Base-by-base conservation (phyloP, 2,329 filamentous ascomycete genomes). In the Aureobasidium zeae region DNA sequence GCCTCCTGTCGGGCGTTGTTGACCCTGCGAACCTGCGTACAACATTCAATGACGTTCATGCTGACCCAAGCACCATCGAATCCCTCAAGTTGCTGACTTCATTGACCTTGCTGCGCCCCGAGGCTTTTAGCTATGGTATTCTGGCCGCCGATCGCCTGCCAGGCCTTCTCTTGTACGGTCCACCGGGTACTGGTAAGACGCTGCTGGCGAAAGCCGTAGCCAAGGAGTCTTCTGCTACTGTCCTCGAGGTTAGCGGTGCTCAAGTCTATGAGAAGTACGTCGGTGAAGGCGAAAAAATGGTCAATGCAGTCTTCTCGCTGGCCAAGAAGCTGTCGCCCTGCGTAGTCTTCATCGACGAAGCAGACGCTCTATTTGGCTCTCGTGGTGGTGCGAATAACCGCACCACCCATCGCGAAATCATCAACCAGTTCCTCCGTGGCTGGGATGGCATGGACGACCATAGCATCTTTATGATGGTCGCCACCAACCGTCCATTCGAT, bases 261-360 rank as follows among this genome's bases (percentile, higher is more conserved):
- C 86, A 86, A 52, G 84, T 98, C 53, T 93, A 94, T 62, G 86
- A 95, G 60, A 96, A 93, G 76, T 96, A 86, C 62, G 86, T 96
- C 3, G 91, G 91, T 16, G 87, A 96, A 61, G 85, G 85, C 48
- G 91, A 98, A 67, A 96, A 96, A 72, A 94, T 94, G 58, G 84
- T 96, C 43, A 81, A 83, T 41, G 89, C 89, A 0, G 80, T 96
- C 29, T 98, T 98, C 65, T 83, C 79, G 1, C 71, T 96, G 0
- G 91, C 91, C 3, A 86, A 86, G 64, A 94, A 94, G 62, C 74
- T 95, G 6, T 43, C 39, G 7, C 91, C 91, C 0, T 88, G 88
- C 57, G 81, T 98, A 12, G 85, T 98, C 38, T 96, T 98, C 66
- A 86, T 98, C 49, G 91, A 98, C 57, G 91, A 98, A 65, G 91